Base-by-base conservation (phyloP, 169 alveolate genomes). In the Cyclospora cayetanensis region DNA sequence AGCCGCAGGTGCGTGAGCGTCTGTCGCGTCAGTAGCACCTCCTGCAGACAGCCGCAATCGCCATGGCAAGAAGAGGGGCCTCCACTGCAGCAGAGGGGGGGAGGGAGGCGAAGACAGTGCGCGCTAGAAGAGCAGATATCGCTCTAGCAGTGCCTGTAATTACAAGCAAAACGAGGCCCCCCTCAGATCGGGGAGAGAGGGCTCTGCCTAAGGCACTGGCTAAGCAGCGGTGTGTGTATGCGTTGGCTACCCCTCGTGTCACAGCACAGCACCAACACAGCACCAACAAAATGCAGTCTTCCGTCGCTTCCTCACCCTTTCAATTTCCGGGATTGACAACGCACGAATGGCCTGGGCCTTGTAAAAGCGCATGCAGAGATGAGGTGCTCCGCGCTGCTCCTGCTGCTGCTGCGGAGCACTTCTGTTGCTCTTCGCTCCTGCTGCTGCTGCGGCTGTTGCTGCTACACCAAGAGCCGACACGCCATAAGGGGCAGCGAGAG, bases 371-470 rank as follows among this genome's bases (percentile, higher is more conserved):
- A 70, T 70, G 83, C 83, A 70, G 22, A 70, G 83, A 3, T 34
- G 37, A 20, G 55, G 55, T 15, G 43, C 83, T 3, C 83, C 83
- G 5, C 0, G 12, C 55, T 37, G 55, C 83, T 31, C 55, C 83
- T 70, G 83, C 83, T 70, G 83, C 83, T 70, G 83, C 53, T 70
- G 83, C 55, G n/a, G n/a, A n/a, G n/a, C n/a, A n/a, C n/a, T n/a
- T n/a, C n/a, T n/a, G n/a, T n/a, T n/a, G n/a, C n/a, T n/a, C n/a
- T n/a, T n/a, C 35, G 77, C 77, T 65, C 46, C 43, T 5, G 77
- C 37, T 9, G 74, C 35, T 63, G 74, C 74, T 63, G 74, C 37
- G 3, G 7, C n/a, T 63, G 74, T 18, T 63, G 74, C 74, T 63
- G 74, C 74, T 63, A 39, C 9, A 7, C 1, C 4, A 29, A 39